Conservation (phyloP, 1,139 yeast species). For the Protomyces pachydermus region DNA sequence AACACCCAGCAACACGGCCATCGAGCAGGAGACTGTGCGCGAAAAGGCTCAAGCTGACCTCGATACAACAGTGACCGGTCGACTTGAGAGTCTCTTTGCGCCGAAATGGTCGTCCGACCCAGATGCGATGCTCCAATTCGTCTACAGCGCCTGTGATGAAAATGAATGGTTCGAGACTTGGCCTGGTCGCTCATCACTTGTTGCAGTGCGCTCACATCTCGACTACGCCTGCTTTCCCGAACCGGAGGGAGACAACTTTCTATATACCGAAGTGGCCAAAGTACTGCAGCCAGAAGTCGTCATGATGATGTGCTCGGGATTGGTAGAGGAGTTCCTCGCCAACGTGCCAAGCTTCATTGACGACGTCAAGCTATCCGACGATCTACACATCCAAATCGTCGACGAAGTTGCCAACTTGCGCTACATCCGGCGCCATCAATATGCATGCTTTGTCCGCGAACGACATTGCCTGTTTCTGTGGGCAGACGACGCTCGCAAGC, state of each 20-base stretch:
- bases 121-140: constrained; percentile 28
- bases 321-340: constrained; percentile 29
- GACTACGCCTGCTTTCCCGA: constrained; percentile 16
- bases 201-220: constrained; percentile 29
- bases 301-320: constrained; percentile 27
- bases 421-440: constrained; percentile 30
- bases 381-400: constrained; percentile 30
- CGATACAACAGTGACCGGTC: constrained; percentile 10
- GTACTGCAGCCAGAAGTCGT: constrained; percentile 30
- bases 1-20: not conserved
- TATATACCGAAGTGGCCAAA: constrained; percentile 28
- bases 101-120: constrained; percentile 24
- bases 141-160: constrained; percentile 29
- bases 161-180: constrained; percentile 31
- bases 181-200: constrained; percentile 20
- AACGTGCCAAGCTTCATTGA: constrained; percentile 26
- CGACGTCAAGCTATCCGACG: constrained; percentile 29
- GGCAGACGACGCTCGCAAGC: constrained; percentile 30
- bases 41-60: constrained; percentile 10
- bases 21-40: not conserved
- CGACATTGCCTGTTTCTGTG: constrained; percentile 30
- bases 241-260: constrained; percentile 7
- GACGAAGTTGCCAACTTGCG: constrained; percentile 29
- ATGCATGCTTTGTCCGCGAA: constrained; percentile 30
- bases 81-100: constrained; percentile 12